These are phyloP conservation scores for Boletus edulis DNA, from an alignment of 768 basidiomycete genomes.

Conservation along the genomic window DNA sequence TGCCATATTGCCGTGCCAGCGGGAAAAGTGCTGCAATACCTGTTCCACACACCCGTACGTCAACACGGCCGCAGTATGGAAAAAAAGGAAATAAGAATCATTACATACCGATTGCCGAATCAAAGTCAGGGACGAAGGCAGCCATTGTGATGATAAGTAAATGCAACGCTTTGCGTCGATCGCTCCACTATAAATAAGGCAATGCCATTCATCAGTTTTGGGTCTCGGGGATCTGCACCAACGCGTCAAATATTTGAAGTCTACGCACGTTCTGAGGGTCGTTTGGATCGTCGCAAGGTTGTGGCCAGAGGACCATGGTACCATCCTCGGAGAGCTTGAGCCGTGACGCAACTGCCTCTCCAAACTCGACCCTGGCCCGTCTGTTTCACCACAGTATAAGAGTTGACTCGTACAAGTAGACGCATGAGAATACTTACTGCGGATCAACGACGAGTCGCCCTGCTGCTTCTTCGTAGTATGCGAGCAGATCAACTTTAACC, in stretches of 20 bases:
- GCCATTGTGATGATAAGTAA: conserved; percentile 49
- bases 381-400: conserved; percentile 19
- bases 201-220: not conserved
- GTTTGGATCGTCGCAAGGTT: conserved; percentile 46
- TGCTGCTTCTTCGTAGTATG: conserved; percentile 53
- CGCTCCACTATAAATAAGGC: conserved; percentile 38
- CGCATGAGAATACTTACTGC: conserved; percentile 35
- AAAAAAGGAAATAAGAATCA: not conserved
- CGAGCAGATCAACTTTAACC: conserved; percentile 33
- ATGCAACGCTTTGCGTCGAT: conserved; percentile 43
- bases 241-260: not conserved
- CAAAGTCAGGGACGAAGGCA: conserved; percentile 53
- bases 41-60: conserved; percentile 11
- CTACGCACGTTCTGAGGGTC: conserved; percentile 53
- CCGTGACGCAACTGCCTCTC: conserved; percentile 40
- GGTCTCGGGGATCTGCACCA: not conserved
- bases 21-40: conserved; percentile 51
- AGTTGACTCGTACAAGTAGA: too few relatives aligned
- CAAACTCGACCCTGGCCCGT: conserved; percentile 50
- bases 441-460: conserved; percentile 65
- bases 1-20: conserved; percentile 42
- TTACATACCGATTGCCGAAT: conserved; percentile 47
- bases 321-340: conserved; percentile 48
- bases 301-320: conserved; percentile 52
- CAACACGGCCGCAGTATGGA: not conserved